Base-by-base conservation (phyloP, 2,329 filamentous ascomycete species). In the Colletotrichum kahawae region DNA sequence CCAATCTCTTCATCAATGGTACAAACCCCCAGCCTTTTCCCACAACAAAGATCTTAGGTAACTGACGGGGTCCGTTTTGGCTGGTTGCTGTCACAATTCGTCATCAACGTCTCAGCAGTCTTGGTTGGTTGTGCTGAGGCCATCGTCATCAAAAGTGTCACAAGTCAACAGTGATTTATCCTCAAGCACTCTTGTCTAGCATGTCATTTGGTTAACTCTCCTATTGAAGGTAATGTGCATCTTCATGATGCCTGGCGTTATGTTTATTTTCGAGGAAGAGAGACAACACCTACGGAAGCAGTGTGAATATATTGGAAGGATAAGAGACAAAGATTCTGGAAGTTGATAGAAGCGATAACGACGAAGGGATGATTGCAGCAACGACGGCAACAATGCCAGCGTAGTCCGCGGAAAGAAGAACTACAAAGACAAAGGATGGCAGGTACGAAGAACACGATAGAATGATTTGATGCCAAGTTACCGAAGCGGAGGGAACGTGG, bases 221-320 rank as follows among this genome's bases (percentile, higher is more conserved):
- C 2, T n/a, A n/a, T n/a, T n/a, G n/a, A 2, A 13, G 43, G n/a
- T 12, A 18, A 1, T 2, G 10, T 7, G n/a, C 7, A 21, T 48
- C 43, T 48, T 2, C 18, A 48, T 4, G 43, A 5, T 48, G 43
- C 1, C 10, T 21, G 21, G 43, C 9, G 5, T 33, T 21, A 9
- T 48, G 18, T 48, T 9, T 13, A 21, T n/a, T 21, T 21, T 21
- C 43, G n/a, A 48, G 12, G n/a, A 10, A 21, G 18, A 48, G 10
- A 38, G n/a, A 10, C 16, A 43, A 8, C 9, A 43, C 38, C 16
- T 4, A n/a, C 4, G 8, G 36, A 18, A 43, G 16, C 38, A n/a
- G 2, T 2, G 6, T 43, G 18, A n/a, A 43, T 10, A 8, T 18
- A 9, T 43, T 1, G 5, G 16, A 43, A n/a, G 3, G 9, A 43